Percentiles rank a stretch among this genome's conserved stretches.
Conservation (phyloP, 2,329 filamentous ascomycete species). For the Aureobasidium zeae region DNA sequence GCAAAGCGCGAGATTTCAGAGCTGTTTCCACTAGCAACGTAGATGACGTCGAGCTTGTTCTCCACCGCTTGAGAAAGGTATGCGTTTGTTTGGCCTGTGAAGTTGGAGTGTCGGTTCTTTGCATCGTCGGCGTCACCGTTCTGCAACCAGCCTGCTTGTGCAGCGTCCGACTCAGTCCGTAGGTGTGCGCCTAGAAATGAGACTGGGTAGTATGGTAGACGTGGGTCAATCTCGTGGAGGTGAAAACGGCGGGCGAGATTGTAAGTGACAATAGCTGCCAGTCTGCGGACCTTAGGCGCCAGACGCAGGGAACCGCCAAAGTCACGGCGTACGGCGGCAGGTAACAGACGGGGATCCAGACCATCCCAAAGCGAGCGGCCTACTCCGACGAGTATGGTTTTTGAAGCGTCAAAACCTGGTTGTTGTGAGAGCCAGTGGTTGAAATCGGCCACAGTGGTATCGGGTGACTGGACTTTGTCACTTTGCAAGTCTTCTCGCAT, state of each 20-base stretch:
- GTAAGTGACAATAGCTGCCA: conserved; percentile 31
- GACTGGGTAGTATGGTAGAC: conserved; percentile 21
- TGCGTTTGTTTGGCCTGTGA: conserved; percentile 30
- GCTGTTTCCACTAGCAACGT: conserved; percentile 37
- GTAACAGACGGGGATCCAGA: conserved; percentile 24
- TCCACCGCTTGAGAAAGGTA: conserved; percentile 30
- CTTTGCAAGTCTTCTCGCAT: conserved; percentile 21
- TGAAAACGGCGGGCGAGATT: conserved; percentile 24
- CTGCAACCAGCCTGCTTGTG: conserved; percentile 26
- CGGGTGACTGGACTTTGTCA: conserved; percentile 16
- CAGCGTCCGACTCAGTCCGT: conserved; percentile 30
- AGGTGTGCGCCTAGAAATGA: conserved; percentile 34
- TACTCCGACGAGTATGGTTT: conserved; percentile 22
- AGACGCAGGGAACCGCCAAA: conserved; percentile 25
- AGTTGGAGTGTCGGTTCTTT: conserved; percentile 22
- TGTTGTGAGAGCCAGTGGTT: conserved; percentile 20
- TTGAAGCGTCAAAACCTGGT: conserved; percentile 14
- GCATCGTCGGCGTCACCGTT: no score
- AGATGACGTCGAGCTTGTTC: conserved; percentile 30
- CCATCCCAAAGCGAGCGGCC: conserved; percentile 23
- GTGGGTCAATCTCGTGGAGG: conserved; percentile 23
- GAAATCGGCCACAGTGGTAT: conserved; percentile 19
- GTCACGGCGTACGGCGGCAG: conserved; percentile 21
- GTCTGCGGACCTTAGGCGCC: conserved; percentile 20
- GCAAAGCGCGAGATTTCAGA: conserved; percentile 32